Base-by-base conservation (phyloP, 2,329 filamentous ascomycete species). In the Fusarium sp. region DNA sequence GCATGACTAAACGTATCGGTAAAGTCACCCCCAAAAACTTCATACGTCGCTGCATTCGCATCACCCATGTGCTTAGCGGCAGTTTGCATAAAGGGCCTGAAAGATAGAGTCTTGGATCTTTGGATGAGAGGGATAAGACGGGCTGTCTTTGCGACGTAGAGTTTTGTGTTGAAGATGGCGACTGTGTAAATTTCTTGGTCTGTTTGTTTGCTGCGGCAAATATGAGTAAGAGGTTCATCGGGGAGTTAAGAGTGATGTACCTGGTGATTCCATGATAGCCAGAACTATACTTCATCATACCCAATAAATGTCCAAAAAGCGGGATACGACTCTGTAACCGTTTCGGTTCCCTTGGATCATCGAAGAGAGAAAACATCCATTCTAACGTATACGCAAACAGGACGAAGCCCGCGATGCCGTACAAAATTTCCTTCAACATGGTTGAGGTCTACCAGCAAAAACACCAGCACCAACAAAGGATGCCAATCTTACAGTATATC, bases 181-280 rank as follows among this genome's bases (percentile, higher is more conserved):
- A 78, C 53, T 0, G 75, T 77, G 25, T 74, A 78, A 8, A 78
- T 73, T 57, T 78, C 77, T 5, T 68, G 65, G 22, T 62, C 57
- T 13, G 68, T 67, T 42, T 66, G 63, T 0, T 67, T 63, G 42
- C 57, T 59, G 20, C 10, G 18, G 7, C 11, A 1, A 4, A 6
- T 9, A 12, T 65, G 18, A 57, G 34, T 5, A 10, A 5, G 5
- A 20, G 4, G 13, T 6, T 7, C 16, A 6, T 4, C 5, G 1
- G 3, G 2, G 12, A 7, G 12, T 4, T 4, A 9, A 7, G 8
- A 7, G 3, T 6, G 1, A 11, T 27, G 7, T 25, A 68, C 71
- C 70, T 65, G 4, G 65, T 72, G 10, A 52, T 65, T 7, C 60
- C 67, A 2, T 73, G 70, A 6, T 73, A 73, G 10, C 51, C 40